These are phyloP conservation scores for Perilla frutescens DNA, from an alignment of 257 asterid genomes.

Conservation along the genomic window DNA sequence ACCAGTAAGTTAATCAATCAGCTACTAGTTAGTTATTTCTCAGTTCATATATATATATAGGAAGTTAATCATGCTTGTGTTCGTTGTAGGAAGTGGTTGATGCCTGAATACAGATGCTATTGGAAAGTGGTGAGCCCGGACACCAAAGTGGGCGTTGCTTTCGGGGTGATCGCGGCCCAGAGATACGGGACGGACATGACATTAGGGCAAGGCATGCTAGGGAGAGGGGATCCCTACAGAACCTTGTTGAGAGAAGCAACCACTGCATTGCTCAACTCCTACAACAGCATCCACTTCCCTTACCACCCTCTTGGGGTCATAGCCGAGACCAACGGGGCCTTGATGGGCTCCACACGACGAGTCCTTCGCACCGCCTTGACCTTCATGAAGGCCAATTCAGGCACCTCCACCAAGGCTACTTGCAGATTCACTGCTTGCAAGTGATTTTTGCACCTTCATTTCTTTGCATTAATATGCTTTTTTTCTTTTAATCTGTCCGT, in stretches of 20 bases:
- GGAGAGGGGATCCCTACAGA: slow-evolving; percentile 84
- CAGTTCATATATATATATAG: too few species aligned
- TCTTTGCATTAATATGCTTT: slow-evolving; percentile 23
- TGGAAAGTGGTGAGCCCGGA: slow-evolving; percentile 85
- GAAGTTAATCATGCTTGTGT: not conserved
- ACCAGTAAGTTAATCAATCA: slow-evolving; percentile 66
- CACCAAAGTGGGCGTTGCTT: slow-evolving; percentile 65
- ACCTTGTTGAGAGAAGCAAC: slow-evolving; percentile 89
- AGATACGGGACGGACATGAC: slow-evolving; percentile 80
- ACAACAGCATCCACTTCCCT: slow-evolving; percentile 71
- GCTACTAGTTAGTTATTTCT: too few species aligned
- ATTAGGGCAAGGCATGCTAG: slow-evolving; percentile 58
- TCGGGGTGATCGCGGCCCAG: slow-evolving; percentile 71
- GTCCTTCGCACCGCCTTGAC: slow-evolving; percentile 68
- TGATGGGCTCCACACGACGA: slow-evolving; percentile 64
- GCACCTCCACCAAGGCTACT: slow-evolving; percentile 48
- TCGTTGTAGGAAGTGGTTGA: slow-evolving; percentile 67
- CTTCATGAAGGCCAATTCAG: slow-evolving; percentile 85
- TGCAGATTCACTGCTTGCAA: slow-evolving; percentile 77
- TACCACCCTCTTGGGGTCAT: slow-evolving; percentile 66
- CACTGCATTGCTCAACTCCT: slow-evolving; percentile 87
- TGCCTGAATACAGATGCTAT: slow-evolving; percentile 78
- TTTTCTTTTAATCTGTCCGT: not conserved
- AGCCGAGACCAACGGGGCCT: slow-evolving; percentile 63
- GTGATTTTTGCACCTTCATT: slow-evolving; percentile 38